Percentiles rank a stretch among this genome's conserved stretches.
Conservation (phyloP, 805 yeast genomes). For the Ogataea philodendri region DNA sequence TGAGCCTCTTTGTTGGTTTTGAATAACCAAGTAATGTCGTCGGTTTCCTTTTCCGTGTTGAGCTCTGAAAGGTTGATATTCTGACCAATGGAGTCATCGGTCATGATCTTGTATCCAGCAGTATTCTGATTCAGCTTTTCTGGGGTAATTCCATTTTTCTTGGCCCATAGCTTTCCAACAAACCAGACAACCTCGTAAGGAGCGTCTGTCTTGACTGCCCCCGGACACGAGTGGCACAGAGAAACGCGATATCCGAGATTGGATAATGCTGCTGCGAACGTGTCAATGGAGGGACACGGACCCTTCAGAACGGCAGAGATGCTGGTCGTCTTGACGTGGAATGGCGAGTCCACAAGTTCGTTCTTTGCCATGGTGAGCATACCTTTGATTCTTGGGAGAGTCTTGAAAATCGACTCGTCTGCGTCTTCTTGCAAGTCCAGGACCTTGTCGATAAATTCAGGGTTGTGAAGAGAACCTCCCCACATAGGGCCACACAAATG, state of each 20-base stretch:
- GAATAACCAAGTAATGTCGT: conserved; percentile 48
- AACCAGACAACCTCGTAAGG: conserved; percentile 79
- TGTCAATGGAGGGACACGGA: conserved; percentile 77
- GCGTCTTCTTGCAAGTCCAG: conserved; percentile 50
- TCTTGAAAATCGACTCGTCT: conserved; percentile 62
- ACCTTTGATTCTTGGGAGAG: conserved; percentile 82
- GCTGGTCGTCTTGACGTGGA: conserved; percentile 80
- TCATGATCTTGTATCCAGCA: conserved; percentile 57
- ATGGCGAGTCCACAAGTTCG: conserved; percentile 66
- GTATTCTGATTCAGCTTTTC: conserved; percentile 47
- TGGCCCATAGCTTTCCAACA: conserved; percentile 63
- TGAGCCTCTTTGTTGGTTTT: conserved; percentile 58
- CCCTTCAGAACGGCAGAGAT: conserved; percentile 73
- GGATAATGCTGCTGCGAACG: conserved; percentile 75
- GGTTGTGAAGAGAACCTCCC: conserved; percentile 75
- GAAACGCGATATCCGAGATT: conserved; percentile 81
- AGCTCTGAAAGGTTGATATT: conserved; percentile 33
- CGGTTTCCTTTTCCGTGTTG: conserved; percentile 26
- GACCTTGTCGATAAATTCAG: conserved; percentile 61
- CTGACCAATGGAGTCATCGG: conserved; percentile 39
- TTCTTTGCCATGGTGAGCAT: conserved; percentile 82
- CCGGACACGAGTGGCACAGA: conserved; percentile 83
- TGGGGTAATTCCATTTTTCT: conserved; percentile 40
- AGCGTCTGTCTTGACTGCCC: conserved; percentile 86
- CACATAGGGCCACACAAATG: conserved; percentile 97